Conservation (phyloP, 352 stramenopile species). For the Phytophthora uliginosa region DNA sequence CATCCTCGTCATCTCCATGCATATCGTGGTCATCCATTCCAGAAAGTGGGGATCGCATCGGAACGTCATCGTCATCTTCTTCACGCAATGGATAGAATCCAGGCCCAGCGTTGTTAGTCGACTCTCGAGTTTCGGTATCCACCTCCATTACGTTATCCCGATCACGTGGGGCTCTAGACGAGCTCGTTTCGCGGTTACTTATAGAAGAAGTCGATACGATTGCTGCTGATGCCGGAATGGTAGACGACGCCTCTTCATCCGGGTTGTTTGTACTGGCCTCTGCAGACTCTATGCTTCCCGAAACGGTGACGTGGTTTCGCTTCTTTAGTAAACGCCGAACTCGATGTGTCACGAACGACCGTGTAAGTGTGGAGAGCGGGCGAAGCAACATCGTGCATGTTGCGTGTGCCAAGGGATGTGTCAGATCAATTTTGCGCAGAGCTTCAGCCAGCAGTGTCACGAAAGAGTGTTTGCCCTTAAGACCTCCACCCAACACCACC, state of each 20-base stretch:
- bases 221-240: conserved; percentile 5
- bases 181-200: conserved; percentile 2
- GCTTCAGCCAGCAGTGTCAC: conserved; percentile 82
- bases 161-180: background rate
- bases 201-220: conserved; percentile 1
- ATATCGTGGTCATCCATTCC: conserved; percentile 67
- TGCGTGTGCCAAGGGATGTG: conserved; percentile 78
- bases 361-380: conserved; percentile 82
- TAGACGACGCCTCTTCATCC: background rate
- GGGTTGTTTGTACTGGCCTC: background rate
- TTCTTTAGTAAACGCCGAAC: conserved; percentile 79
- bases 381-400: conserved; percentile 85
- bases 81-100: conserved; percentile 35
- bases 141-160: conserved; percentile 31
- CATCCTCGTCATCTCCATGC: conserved; percentile 53
- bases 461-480: conserved; percentile 83
- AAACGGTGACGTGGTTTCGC: conserved; percentile 28
- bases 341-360: conserved; percentile 84
- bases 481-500: conserved; percentile 68
- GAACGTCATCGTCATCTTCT: conserved; percentile 66
- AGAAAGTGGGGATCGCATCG: conserved; percentile 71
- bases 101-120: conserved; percentile 8
- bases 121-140: conserved; percentile 14
- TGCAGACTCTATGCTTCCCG: conserved; percentile 6
- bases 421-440: conserved; percentile 79